Percentiles rank a stretch among this genome's conserved stretches.
phyloP scores from a whole-genome alignment of 805 yeast genomes.

The Allodekkera sacchari region DNA sequence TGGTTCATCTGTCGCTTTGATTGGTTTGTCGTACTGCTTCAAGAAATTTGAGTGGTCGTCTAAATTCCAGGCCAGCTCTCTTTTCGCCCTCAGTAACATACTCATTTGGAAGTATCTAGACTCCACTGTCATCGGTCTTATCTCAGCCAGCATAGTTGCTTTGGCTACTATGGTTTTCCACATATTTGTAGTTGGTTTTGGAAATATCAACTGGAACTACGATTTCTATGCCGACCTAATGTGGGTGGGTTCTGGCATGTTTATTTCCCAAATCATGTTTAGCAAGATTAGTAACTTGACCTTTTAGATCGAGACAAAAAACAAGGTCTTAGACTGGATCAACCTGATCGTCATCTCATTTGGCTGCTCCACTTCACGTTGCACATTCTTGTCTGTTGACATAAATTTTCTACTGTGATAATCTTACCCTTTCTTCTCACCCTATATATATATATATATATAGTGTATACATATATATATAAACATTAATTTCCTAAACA shows the following conservation, averaged over 20 bases:
- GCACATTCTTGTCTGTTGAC: not conserved
- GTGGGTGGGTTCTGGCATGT: conserved; percentile 57
- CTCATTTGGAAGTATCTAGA: conserved; percentile 46
- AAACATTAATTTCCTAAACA: not conserved
- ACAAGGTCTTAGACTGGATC: not conserved
- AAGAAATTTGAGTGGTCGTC: conserved; percentile 64
- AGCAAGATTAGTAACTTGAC: conserved; percentile 59
- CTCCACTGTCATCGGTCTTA: conserved; percentile 13
- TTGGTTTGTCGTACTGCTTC: conserved; percentile 66
- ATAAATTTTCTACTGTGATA: not conserved
- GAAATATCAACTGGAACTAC: conserved; percentile 1
- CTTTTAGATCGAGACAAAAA: conserved; percentile 19
- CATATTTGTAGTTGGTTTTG: conserved; percentile 4
- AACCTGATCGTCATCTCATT: not conserved
- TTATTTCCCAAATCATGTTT: conserved; percentile 55
- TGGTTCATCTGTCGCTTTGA: conserved; percentile 46
- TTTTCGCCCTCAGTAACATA: conserved; percentile 57
- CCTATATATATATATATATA: not conserved
- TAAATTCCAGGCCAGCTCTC: conserved; percentile 52
- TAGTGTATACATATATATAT: not conserved
- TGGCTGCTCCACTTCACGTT: not conserved
- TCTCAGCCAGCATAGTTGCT: conserved; percentile 14
- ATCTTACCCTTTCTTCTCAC: not conserved
- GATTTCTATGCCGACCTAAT: conserved; percentile 33
- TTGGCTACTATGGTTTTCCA: conserved; percentile 11